Evolutionary conservation across 805 yeast genomes (phyloP), one percentile per base, ranked within the genome.

Genomic region (Maudiozyma turicensis): DNA sequence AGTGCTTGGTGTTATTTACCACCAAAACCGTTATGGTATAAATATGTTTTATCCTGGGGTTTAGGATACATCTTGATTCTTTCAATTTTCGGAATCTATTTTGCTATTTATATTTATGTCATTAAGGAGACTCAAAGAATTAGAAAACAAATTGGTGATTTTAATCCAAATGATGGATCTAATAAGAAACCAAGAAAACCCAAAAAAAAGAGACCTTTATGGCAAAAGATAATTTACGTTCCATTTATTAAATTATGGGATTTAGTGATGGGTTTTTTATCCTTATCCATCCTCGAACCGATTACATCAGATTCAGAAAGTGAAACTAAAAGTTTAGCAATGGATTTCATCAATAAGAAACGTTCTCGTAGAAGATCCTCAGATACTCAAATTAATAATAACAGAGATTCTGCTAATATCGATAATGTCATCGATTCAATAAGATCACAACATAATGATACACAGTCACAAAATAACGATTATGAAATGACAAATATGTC

Each of bases 1-100:
- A 78, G 82, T 40, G 77, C 82, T 52, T 85, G 88, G 89, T 84
- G 95, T 61, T 87, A 84, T 63, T 68, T 89, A 49, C 89, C 95
- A 0, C 77, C 78, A 41, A 53, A 67, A 1, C 95, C 95, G 0
- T 60, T 73, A 7, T 88, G 93, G 93, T 83, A 80, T 61, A 71
- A 87, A 50, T 60, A 84, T 39, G 88, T 72, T 1, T 67, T 89
- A 45, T 78, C 88, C 54, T 90, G 95, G 95, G 81, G 80, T 1
- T 89, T 95, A 10, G 72, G 96, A 45, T 88, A 80, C 61, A 65
- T 77, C 50, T 76, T 89, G 48, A 75, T 85, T 50, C 60, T 84
- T 8, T 59, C 75, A 29, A 85, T 90, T 54, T 58, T 86, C 35
- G 63, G 72, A 3, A 78, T 87, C 43, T 89, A 89, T 64, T 69